phyloP scores from a whole-genome alignment of 1,284 basidiomycete genomes.

The Apiotrichum sp. region DNA sequence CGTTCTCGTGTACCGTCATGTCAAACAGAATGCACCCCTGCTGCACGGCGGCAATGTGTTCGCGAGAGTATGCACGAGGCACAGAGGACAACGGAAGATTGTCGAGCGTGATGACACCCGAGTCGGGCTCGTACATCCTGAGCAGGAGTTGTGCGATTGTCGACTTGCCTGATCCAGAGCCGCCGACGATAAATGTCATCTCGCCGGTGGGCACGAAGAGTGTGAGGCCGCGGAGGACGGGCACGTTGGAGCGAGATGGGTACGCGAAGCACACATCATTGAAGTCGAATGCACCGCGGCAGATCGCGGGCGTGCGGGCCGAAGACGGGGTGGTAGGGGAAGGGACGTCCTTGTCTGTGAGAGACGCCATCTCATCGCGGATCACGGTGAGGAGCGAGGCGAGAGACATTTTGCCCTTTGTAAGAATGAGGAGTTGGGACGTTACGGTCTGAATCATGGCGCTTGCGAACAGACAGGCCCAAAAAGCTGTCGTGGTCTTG shows the following conservation, averaged over 20 bases:
- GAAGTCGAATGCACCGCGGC: constrained; percentile 72
- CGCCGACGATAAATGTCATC: constrained; percentile 87
- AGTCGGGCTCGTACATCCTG: constrained; percentile 63
- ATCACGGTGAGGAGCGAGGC: constrained; percentile 63
- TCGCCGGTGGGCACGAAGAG: constrained; percentile 72
- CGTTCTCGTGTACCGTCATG: constrained; percentile 78
- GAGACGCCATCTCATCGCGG: constrained; percentile 23
- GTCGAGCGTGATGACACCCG: constrained; percentile 68
- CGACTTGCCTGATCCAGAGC: constrained; percentile 87
- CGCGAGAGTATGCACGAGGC: constrained; percentile 65
- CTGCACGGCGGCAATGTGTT: constrained; percentile 71
- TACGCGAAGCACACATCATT: constrained; percentile 75
- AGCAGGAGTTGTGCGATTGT: constrained; percentile 79
- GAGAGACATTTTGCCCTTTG: constrained; percentile 82
- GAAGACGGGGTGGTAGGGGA: constrained; percentile 15
- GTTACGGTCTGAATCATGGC: constrained; percentile 74
- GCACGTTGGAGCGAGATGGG: constrained; percentile 59
- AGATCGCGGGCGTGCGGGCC: constrained; percentile 47
- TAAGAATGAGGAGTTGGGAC: constrained; percentile 67
- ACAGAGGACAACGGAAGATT: constrained; percentile 71
- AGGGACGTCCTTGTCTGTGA: neutral
- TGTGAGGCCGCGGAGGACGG: constrained; percentile 49
- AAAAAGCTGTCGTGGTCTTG: constrained; percentile 90
- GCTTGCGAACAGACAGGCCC: constrained; percentile 86
- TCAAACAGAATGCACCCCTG: constrained; percentile 73